Evolutionary conservation across 2,329 filamentous ascomycete genomes (phyloP).

Genomic region (Thermomyces lanuginosus): DNA sequence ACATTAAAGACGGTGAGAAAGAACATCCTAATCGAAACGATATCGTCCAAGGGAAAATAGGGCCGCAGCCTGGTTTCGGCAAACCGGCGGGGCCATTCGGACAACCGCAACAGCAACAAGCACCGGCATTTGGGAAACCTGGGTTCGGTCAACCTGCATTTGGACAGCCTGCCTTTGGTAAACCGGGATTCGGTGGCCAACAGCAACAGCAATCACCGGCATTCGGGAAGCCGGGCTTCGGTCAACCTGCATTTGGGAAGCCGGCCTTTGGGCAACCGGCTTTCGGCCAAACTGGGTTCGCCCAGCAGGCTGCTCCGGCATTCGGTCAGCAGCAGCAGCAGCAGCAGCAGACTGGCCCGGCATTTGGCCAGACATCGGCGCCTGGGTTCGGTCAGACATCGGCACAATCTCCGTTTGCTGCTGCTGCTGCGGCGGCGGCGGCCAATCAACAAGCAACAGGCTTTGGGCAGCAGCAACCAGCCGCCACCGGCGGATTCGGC

Average conservation of each 20-base stretch:
- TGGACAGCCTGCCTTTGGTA: conserved; percentile 14
- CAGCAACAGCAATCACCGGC: conserved; percentile 8
- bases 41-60: conserved; percentile 19
- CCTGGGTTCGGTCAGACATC: conserved; percentile 17
- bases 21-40: conserved; percentile 62
- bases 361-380: conserved; percentile 29
- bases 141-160: conserved; percentile 11
- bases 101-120: conserved; percentile 3
- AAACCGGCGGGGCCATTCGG: conserved; percentile 11
- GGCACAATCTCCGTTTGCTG: conserved; percentile 21
- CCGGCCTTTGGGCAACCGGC: conserved; percentile 22
- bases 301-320: conserved; percentile 12
- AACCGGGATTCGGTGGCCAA: conserved; percentile 9
- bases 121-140: conserved; percentile 12
- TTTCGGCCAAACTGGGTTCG: conserved; percentile 25
- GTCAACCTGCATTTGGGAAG: conserved; percentile 27
- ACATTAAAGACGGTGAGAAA: conserved; percentile 47
- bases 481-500: conserved; percentile 1
- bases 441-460: conserved; percentile 7
- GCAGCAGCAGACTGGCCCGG: conserved; percentile 13
- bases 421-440: no score
- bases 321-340: conserved; percentile 22
- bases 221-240: conserved; percentile 12
- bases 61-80: conserved; percentile 10
- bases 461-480: conserved; percentile 5